phyloP scores from a whole-genome alignment of 306 rosid genomes.

The Acacia acuminata region DNA sequence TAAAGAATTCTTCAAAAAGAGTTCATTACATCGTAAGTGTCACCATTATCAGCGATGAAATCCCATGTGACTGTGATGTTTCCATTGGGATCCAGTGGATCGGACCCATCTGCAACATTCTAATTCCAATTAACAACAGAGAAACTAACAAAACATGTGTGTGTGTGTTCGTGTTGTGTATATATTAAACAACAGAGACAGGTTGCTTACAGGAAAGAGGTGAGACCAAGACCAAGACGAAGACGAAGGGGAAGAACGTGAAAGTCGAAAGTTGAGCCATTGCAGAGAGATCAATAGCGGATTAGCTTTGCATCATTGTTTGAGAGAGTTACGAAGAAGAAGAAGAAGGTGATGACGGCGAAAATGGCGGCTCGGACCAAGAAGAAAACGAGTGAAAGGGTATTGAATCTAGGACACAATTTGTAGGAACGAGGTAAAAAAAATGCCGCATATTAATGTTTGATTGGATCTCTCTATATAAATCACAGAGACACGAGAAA shows the following conservation, averaged over 20 bases:
- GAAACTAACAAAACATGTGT: no score
- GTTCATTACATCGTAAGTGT: constrained; percentile 48
- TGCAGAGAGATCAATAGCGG: constrained; percentile 12
- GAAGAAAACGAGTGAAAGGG: neutral
- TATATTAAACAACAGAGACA: no score
- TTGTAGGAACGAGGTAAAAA: neutral
- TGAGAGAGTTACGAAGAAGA: neutral
- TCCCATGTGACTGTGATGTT: constrained; percentile 74
- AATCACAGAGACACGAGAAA: neutral
- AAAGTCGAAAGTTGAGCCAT: constrained; percentile 29
- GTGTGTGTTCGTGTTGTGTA: neutral
- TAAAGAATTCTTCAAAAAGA: neutral
- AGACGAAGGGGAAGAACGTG: constrained; percentile 35
- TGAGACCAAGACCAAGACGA: constrained; percentile 28
- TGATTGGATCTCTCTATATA: neutral
- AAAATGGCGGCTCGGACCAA: constrained; percentile 3
- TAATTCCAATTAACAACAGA: neutral
- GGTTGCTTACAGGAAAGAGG: constrained; percentile 56
- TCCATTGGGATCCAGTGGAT: constrained; percentile 67
- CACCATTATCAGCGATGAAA: constrained; percentile 49
- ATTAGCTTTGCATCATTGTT: neutral
- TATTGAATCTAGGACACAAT: neutral
- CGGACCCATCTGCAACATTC: constrained; percentile 70
- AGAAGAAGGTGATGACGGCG: neutral
- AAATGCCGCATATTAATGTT: neutral